Base-by-base conservation (phyloP, 768 basidiomycete species). In the Mrakia gelida region DNA sequence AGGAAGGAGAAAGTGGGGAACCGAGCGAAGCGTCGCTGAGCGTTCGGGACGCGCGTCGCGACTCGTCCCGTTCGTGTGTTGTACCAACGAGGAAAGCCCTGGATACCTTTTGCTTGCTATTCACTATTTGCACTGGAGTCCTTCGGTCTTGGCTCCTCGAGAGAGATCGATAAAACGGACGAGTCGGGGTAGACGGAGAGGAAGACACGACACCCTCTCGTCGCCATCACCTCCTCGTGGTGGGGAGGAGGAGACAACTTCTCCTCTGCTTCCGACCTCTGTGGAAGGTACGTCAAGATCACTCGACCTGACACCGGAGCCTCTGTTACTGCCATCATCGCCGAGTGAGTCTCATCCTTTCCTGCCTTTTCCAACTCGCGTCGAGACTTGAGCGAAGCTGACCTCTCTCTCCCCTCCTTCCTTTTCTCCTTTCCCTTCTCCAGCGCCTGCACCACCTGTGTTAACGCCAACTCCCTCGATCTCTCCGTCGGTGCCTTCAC, bases 371-470 rank as follows among this genome's bases (percentile, higher is more conserved):
- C 49, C 18, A 52, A 2, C 26, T 28, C 43, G 23, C 68, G 41
- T 34, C 43, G 23, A 45, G 68, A 43, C 38, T 45, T 34, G n/a
- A n/a, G n/a, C n/a, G 59, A 59, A 23, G 26, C 43, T 71, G 43
- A 43, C 68, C n/a, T 4, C 1, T 70, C 26, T 2, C n/a, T n/a
- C n/a, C n/a, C n/a, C 34, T 38, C 68, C 34, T 28, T 8, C 38
- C 34, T 71, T 49, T 28, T n/a, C n/a, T n/a, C n/a, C n/a, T 7
- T 43, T 45, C 23, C 18, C 54, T 28, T 9, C 9, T 9, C 3
- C 43, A 71, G 68, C 80, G 90, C 87, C 52, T 97, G 94, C 87
- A 93, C 93, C 38, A 91, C 91, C n/a, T 96, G 93, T 86, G 72
- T 82, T 76, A 89, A 88, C 81, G 56, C 45, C 34, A 87, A 91